Conservation (phyloP, 805 yeast genomes). For the Ogataea pilisensis region DNA sequence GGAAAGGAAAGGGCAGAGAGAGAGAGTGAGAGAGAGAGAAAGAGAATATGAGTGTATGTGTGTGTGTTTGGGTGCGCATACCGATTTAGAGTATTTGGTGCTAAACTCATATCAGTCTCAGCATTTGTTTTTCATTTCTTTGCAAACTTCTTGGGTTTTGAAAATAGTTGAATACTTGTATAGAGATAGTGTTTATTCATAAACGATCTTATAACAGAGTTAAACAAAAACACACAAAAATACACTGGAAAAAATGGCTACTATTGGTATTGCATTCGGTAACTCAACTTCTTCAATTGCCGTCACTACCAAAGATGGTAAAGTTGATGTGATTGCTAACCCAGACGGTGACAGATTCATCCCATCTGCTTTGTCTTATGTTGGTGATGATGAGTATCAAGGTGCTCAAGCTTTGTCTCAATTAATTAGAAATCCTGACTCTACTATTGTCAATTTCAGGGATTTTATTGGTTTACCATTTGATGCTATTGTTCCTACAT, state of each 20-base stretch:
- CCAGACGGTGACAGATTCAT: slow-evolving; percentile 98
- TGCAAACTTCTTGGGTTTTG: no score
- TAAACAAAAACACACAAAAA: not conserved
- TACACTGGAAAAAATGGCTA: slow-evolving; percentile 36
- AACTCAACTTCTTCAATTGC: slow-evolving; percentile 95
- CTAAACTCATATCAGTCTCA: no score
- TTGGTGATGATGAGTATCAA: slow-evolving; percentile 93
- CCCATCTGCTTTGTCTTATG: slow-evolving; percentile 88
- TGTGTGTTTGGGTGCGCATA: no score
- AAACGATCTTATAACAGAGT: not conserved
- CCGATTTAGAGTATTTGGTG: no score
- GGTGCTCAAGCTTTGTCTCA: slow-evolving; percentile 96
- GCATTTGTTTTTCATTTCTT: no score
- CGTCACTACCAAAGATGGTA: slow-evolving; percentile 83
- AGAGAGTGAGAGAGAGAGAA: no score
- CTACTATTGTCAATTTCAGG: slow-evolving; percentile 88
- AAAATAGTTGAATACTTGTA: no score
- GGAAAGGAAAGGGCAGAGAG: no score
- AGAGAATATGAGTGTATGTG: no score
- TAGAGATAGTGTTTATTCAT: not conserved
- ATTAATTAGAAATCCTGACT: slow-evolving; percentile 81
- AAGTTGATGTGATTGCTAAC: slow-evolving; percentile 96
- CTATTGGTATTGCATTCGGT: slow-evolving; percentile 95
- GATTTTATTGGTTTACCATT: slow-evolving; percentile 82
- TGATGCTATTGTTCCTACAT: slow-evolving; percentile 62